A percentile compares a stretch with the other conserved stretches of the same genome.
phyloP scores from a whole-genome alignment of 441 rosid genomes.

The Metrosideros polymorpha region DNA sequence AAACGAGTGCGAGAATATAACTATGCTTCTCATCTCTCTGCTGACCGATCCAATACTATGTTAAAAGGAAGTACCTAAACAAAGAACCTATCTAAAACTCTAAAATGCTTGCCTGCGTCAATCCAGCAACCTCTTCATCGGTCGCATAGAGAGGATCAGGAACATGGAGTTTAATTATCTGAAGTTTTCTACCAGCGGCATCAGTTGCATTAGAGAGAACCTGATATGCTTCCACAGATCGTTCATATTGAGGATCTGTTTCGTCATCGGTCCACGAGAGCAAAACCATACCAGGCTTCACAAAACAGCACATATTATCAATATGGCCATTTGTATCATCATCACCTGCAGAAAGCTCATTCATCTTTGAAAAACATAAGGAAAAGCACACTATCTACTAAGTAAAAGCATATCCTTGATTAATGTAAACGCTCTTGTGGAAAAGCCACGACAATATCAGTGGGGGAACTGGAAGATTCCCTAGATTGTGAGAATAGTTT shows the following conservation, averaged over 20 bases:
- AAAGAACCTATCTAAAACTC: neutral
- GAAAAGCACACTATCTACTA: neutral
- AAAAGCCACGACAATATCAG: neutral
- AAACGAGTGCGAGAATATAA: neutral
- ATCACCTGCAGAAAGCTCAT: slow-evolving; percentile 44
- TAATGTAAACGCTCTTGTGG: neutral
- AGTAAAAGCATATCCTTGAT: neutral
- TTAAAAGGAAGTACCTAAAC: neutral
- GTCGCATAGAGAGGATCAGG: slow-evolving; percentile 89
- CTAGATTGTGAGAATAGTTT: neutral
- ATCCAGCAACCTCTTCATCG: slow-evolving; percentile 70
- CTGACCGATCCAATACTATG: neutral
- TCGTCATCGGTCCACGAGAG: slow-evolving; percentile 73
- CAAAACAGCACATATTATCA: slow-evolving; percentile 95
- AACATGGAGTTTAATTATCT: slow-evolving; percentile 65
- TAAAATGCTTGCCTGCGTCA: slow-evolving; percentile 44
- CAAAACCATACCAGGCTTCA: slow-evolving; percentile 73
- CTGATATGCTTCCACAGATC: slow-evolving; percentile 49
- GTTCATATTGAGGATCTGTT: slow-evolving; percentile 61
- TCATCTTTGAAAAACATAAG: neutral
- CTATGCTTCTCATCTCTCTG: neutral
- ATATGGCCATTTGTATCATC: slow-evolving; percentile 95
- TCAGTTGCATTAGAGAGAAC: slow-evolving; percentile 50
- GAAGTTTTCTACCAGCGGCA: slow-evolving; percentile 61
- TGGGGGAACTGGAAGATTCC: neutral